Evolutionary conservation across 1,284 basidiomycete genomes (phyloP).

Genomic region (Leucoagaricus sp.): DNA sequence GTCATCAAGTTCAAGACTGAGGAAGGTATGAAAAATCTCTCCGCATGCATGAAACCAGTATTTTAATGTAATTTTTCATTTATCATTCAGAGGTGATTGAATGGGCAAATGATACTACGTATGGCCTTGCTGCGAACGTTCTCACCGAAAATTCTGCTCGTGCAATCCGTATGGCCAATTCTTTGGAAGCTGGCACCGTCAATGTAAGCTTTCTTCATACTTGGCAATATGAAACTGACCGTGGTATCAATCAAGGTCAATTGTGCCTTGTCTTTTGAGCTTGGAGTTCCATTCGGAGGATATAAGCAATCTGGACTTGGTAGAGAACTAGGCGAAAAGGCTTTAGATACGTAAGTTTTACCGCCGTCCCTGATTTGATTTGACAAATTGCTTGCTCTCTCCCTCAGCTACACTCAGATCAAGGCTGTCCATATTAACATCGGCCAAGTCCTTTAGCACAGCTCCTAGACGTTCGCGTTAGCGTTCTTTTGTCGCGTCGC

Average conservation of each 20-base stretch:
- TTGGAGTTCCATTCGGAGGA: constrained; percentile 76
- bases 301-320: constrained; percentile 86
- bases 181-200: constrained; percentile 79
- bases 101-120: constrained; percentile 79
- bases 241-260: constrained; percentile 55
- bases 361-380: too few species aligned
- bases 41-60: too few species aligned
- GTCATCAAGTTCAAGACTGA: constrained; percentile 69
- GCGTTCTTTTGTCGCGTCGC: too few species aligned
- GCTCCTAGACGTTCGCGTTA: too few species aligned
- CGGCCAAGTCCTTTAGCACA: too few species aligned
- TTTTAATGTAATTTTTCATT: not conserved
- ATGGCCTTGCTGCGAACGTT: constrained; percentile 84
- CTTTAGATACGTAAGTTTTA: constrained; percentile 58
- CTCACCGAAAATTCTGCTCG: constrained; percentile 79
- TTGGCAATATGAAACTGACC: constrained; percentile 11
- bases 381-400: too few species aligned
- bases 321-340: constrained; percentile 83
- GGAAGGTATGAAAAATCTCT: constrained; percentile 26
- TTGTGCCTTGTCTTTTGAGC: constrained; percentile 63
- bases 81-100: constrained; percentile 63
- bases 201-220: constrained; percentile 15
- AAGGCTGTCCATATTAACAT: too few species aligned
- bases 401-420: too few species aligned
- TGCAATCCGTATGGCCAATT: constrained; percentile 72